Evolutionary conservation across 1,284 basidiomycete genomes (phyloP).

Genomic region (Trametes pubescens): DNA sequence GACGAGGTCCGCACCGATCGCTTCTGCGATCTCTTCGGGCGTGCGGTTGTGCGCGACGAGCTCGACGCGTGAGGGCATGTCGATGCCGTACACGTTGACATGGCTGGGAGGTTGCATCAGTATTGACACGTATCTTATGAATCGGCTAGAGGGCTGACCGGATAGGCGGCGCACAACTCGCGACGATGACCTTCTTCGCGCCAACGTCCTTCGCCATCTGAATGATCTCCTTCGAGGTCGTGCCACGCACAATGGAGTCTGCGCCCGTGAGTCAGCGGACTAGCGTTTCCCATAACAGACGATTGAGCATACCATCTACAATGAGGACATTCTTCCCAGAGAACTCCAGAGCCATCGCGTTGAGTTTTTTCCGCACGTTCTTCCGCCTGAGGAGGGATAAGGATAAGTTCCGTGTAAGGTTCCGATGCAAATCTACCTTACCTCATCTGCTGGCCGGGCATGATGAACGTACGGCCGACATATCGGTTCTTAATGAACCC

Average conservation of each 20-base stretch:
- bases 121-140: not conserved
- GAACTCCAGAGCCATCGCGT: constrained; percentile 99
- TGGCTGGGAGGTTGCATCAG: constrained; percentile 54
- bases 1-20: constrained; percentile 96
- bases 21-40: constrained; percentile 78
- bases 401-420: not conserved
- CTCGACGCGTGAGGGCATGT: constrained; percentile 96
- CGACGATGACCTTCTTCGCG: constrained; percentile 96
- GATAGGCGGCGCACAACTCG: constrained; percentile 97
- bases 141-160: constrained; percentile 54
- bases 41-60: constrained; percentile 91
- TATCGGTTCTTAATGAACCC: constrained; percentile 99
- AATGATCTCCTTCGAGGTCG: constrained; percentile 98
- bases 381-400: constrained; percentile 70
- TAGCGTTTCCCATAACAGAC: not conserved
- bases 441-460: constrained; percentile 98
- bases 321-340: constrained; percentile 91
- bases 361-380: constrained; percentile 96
- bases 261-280: constrained; percentile 13
- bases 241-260: constrained; percentile 99
- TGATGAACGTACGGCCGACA: constrained; percentile 98
- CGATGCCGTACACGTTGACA: constrained; percentile 98
- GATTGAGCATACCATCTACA: constrained; percentile 80
- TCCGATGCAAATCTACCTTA: constrained; percentile 39
- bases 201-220: constrained; percentile 99